Base-by-base conservation (phyloP, 2,329 filamentous ascomycete genomes). In the Colletotrichum chlorophyti region DNA sequence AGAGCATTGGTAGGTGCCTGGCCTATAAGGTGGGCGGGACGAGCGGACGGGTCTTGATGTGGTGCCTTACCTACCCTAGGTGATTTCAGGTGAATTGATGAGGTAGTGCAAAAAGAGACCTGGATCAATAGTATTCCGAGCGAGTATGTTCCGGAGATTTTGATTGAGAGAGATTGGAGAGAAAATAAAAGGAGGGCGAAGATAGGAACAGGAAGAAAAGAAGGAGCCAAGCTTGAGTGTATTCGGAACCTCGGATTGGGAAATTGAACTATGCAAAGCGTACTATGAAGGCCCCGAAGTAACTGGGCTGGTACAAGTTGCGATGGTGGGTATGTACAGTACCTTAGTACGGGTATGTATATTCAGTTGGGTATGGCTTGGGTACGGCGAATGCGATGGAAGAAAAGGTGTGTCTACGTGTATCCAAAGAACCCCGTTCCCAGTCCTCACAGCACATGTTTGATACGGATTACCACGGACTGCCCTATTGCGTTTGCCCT, bases 341-440 rank as follows among this genome's bases (percentile, higher is more conserved):
- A n/a, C n/a, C n/a, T n/a, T n/a, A n/a, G n/a, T n/a, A n/a, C n/a
- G n/a, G n/a, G n/a, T n/a, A n/a, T n/a, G n/a, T n/a, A n/a, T n/a
- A 41, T 40, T 37, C 31, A 26, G n/a, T 42, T 43, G 19, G n/a
- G n/a, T n/a, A n/a, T n/a, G n/a, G n/a, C 17, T 32, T 31, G 34
- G 41, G 53, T 35, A 41, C 34, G 23, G 48, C 32, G 53, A 53
- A 24, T 46, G 54, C 42, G 40, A 40, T 58, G 42, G 50, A 37
- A 35, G 17, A 29, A 15, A 40, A 40, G 29, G 34, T 10, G 19
- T 7, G 19, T 7, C 12, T 10, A 12, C 54, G 54, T 58, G 26
- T 38, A 34, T 35, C 26, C 32, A 21, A 45, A 15, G 40, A 52
- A 40, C 40, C 53, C 48, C 31, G 40, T 58, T 19, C 38, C 48